Conservation (phyloP, 306 rosid species). For the Quercus alba region DNA sequence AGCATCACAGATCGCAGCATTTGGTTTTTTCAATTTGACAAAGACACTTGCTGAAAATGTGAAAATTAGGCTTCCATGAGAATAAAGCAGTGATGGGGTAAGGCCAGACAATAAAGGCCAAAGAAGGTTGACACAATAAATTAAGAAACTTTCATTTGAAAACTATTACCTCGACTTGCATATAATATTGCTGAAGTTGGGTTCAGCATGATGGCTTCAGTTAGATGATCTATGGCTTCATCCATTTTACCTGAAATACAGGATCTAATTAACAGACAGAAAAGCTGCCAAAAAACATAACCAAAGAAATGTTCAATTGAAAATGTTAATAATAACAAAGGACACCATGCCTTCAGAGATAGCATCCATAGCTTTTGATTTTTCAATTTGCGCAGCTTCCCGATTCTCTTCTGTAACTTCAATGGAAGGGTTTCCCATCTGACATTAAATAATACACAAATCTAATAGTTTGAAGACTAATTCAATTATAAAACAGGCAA, state of each 20-base stretch:
- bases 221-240: constrained; percentile 68
- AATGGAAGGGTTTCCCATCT: constrained; percentile 67
- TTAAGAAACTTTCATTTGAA: not conserved
- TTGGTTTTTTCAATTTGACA: constrained; percentile 70
- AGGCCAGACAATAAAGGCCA: not conserved
- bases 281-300: not conserved
- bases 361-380: constrained; percentile 59
- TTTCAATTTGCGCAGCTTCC: constrained; percentile 63
- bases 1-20: constrained; percentile 83
- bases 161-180: constrained; percentile 68
- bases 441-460: constrained; percentile 14
- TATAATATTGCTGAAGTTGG: constrained; percentile 74
- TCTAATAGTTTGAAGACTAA: not conserved
- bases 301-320: constrained; percentile 3
- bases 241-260: constrained; percentile 53
- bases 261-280: constrained; percentile 1
- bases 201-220: constrained; percentile 74
- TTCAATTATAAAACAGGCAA: not conserved
- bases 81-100: constrained; percentile 3
- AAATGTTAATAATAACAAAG: not conserved
- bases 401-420: constrained; percentile 62
- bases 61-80: constrained; percentile 13
- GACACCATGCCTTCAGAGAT: constrained; percentile 50
- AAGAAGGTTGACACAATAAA: not conserved
- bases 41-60: constrained; percentile 61